These are phyloP conservation scores for Diplocarpon rosae DNA, from an alignment of 2,329 filamentous ascomycete species.

Conservation along the genomic window DNA sequence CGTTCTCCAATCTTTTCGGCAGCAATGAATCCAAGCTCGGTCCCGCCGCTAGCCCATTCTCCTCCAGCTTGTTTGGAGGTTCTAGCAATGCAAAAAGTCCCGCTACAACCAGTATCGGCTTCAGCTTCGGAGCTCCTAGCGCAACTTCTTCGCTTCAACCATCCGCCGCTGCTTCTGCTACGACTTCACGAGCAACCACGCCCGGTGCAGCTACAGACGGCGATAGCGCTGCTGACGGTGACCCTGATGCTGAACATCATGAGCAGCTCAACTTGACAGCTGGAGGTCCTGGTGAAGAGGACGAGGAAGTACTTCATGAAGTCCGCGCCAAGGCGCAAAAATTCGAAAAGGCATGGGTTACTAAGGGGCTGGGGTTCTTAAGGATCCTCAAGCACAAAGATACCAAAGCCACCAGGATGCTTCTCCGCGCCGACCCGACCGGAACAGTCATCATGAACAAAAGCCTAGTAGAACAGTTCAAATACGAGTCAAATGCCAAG, in stretches of 20 bases:
- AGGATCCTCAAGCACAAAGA: slow-evolving; percentile 64
- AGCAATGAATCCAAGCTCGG: slow-evolving; percentile 8
- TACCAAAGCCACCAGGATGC: slow-evolving; percentile 53
- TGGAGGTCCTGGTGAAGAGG: slow-evolving; percentile 56
- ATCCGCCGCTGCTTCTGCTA: slow-evolving; percentile 21
- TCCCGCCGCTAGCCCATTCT: slow-evolving; percentile 3
- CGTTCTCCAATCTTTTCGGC: slow-evolving; percentile 15
- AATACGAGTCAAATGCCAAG: slow-evolving; percentile 51
- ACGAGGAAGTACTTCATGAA: slow-evolving; percentile 61
- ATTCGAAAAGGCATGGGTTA: slow-evolving; percentile 50
- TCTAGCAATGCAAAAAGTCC: slow-evolving; percentile 6
- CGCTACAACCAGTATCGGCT: slow-evolving; percentile 17
- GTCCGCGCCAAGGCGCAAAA: slow-evolving; percentile 60
- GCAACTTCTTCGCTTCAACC: slow-evolving; percentile 23
- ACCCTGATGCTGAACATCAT: slow-evolving; percentile 46
- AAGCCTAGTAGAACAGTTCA: slow-evolving; percentile 45
- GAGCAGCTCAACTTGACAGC: slow-evolving; percentile 61
- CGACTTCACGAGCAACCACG: slow-evolving; percentile 26
- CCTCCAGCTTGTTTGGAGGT: slow-evolving; percentile 15
- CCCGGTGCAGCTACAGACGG: slow-evolving; percentile 25
- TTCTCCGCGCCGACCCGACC: slow-evolving; percentile 64
- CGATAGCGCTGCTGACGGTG: slow-evolving; percentile 20
- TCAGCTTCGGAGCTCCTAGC: slow-evolving; percentile 21
- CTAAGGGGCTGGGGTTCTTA: slow-evolving; percentile 59
- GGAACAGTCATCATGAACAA: slow-evolving; percentile 68